phyloP scores from a whole-genome alignment of 306 rosid genomes.

The Trichosanthes truncata region DNA sequence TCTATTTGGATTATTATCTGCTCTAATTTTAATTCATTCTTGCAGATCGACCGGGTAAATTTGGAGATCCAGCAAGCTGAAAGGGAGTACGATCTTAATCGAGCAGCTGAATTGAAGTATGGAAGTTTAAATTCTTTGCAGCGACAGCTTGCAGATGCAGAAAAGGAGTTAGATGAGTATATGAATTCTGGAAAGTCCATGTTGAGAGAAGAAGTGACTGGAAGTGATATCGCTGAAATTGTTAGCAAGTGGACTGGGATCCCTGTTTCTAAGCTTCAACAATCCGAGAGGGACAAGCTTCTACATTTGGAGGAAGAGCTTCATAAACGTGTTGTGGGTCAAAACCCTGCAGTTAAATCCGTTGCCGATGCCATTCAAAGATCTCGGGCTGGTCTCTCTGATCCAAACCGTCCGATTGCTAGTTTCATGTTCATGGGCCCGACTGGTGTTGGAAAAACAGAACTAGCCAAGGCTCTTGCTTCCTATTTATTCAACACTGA shows the following conservation, averaged over 20 bases:
- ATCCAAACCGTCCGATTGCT: slow-evolving; percentile 92
- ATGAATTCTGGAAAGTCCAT: slow-evolving; percentile 89
- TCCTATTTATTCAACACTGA: slow-evolving; percentile 88
- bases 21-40: not conserved
- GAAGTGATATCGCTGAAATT: slow-evolving; percentile 81
- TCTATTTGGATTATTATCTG: not conserved
- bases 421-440: slow-evolving; percentile 99
- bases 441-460: slow-evolving; percentile 96
- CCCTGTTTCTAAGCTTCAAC: slow-evolving; percentile 92
- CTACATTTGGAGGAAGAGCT: slow-evolving; percentile 87
- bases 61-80: slow-evolving; percentile 97
- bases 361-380: slow-evolving; percentile 94
- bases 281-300: slow-evolving; percentile 81
- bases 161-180: slow-evolving; percentile 77
- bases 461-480: slow-evolving; percentile 94
- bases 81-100: slow-evolving; percentile 92
- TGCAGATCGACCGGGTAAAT: slow-evolving; percentile 90
- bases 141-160: slow-evolving; percentile 69
- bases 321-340: slow-evolving; percentile 93
- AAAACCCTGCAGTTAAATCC: slow-evolving; percentile 89
- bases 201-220: slow-evolving; percentile 95
- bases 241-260: slow-evolving; percentile 99
- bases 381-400: slow-evolving; percentile 95
- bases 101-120: slow-evolving; percentile 91
- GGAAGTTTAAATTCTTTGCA: slow-evolving; percentile 92